Base-by-base conservation (phyloP, 352 stramenopile species). In the Peronospora belbahrii region DNA sequence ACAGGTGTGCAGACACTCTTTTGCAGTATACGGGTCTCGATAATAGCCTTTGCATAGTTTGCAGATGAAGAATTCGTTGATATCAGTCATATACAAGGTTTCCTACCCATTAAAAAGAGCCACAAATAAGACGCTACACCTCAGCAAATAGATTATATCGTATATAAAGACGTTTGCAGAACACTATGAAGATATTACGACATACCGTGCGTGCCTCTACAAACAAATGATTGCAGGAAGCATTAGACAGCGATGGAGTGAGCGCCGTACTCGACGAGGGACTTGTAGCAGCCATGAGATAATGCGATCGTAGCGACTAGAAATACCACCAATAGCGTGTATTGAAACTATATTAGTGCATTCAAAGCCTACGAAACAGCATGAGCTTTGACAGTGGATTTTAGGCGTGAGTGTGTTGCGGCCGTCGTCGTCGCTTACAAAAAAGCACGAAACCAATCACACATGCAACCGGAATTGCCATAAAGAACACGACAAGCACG, bases 1-100 rank as follows among this genome's bases (percentile, higher is more conserved):
- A 88, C 77, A 92, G 1, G 80, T 86, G 45, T 89, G 74, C 18
- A 85, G 56, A 50, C 80, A 92, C 56, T 92, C 80, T 33, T 82
- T 78, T 34, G 88, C 74, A 37, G 74, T 84, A 36, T 85, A 77
- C 0, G 80, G 67, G 34, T 88, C 73, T 11, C 65, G 59, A 14
- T 86, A 58, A 50, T 89, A 89, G 9, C 80, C 80, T 8, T 67
- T 52, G 56, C 80, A 92, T 11, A 92, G 34, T 31, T 50, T 63
- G 52, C 77, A 92, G 35, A 74, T 58, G 38, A 85, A 74, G 31
- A 82, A 74, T 25, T 69, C 48, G 42, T 79, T 79, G 22, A 83
- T 62, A 27, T 73, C 48, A 5, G 66, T 42, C 22, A 82, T 62
- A 9, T 56, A 52, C 47, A 85, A 49, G 19, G 65, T 66, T 36